Evolutionary conservation across 23 red algal species (phyloP), one percentile per base, ranked within the genome.

Genomic region (Agarophyton chilense): DNA sequence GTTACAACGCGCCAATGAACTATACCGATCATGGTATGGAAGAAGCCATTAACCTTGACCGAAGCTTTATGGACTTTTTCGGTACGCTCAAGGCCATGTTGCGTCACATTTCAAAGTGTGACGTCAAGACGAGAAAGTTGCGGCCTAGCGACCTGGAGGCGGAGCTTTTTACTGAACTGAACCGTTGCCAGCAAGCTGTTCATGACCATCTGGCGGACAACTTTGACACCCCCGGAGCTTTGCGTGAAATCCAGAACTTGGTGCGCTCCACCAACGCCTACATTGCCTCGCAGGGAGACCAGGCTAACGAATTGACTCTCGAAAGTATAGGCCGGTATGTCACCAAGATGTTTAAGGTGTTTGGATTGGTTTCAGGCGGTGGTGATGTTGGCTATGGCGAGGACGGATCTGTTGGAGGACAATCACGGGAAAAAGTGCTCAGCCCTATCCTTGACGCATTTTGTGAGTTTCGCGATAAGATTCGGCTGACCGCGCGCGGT

Each of bases 1-100:
- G 87, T 7, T 98, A 98, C 73, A 72, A 92, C 29, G 92, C 91
- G 35, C 83, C 77, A 25, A 98, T 92, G 96, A 92, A 78, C 43
- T 98, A 98, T 60, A 83, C 96, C 17, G 96, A 96, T 72, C 65
- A 83, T 33, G 87, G 72, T 29, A 92, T 98, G 93, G 65, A 92
- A 35, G 92, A 96, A 60, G 89, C 89, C 21, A 86, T 95, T 17
- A 83, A 52, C 39, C 49, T 94, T 4, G 91, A 98, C 60, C 53
- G 90, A 52, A 83, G 34, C 33, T 66, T 98, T 17, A 87, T 73
- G 18, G 89, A 95, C 73, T 98, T 98, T 79, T 93, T 92, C 54
- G 81, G 87, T 55, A 62, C 56, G 57, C 47, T 93, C 22, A 92
- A 90, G 65, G 92, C 91, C 10, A 65, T 71, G 10, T n/a, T 95